phyloP scores from a whole-genome alignment of 1,284 basidiomycete species.

The Papiliotrema fonsecae region DNA sequence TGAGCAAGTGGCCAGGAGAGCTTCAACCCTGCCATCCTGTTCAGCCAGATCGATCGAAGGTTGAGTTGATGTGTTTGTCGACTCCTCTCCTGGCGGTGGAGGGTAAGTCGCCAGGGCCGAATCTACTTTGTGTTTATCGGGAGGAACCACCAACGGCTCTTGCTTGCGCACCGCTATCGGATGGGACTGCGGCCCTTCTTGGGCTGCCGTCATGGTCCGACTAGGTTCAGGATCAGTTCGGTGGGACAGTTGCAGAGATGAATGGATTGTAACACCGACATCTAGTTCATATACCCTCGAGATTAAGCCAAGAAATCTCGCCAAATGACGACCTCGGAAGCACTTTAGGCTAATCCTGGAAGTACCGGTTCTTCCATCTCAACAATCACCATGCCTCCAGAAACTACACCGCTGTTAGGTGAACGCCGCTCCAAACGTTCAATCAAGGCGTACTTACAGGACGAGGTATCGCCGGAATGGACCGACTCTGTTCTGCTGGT shows the following conservation, averaged over 20 bases:
- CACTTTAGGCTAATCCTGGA: no score
- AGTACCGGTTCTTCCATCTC: no score
- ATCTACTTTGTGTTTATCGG: not conserved
- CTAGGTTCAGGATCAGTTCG: no score
- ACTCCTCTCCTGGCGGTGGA: not conserved
- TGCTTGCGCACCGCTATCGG: no score
- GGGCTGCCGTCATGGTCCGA: no score
- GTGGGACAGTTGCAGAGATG: no score
- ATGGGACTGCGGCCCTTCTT: no score
- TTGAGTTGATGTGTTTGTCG: not conserved
- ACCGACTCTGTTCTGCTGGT: constrained; percentile 10
- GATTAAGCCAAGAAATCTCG: no score
- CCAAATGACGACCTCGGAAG: no score
- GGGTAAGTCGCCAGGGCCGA: not conserved
- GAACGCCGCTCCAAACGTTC: not conserved
- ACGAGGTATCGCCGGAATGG: constrained; percentile 8
- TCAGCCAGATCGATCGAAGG: not conserved
- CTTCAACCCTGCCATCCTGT: not conserved
- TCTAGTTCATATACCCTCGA: no score
- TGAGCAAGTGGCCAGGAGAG: not conserved
- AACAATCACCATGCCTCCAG: not conserved
- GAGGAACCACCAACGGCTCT: no score
- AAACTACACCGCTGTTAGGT: not conserved
- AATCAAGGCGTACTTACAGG: constrained; percentile 2
- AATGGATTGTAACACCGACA: no score